Conservation (phyloP, 2,329 filamentous ascomycete species). For the Aspergillus fumigatus region DNA sequence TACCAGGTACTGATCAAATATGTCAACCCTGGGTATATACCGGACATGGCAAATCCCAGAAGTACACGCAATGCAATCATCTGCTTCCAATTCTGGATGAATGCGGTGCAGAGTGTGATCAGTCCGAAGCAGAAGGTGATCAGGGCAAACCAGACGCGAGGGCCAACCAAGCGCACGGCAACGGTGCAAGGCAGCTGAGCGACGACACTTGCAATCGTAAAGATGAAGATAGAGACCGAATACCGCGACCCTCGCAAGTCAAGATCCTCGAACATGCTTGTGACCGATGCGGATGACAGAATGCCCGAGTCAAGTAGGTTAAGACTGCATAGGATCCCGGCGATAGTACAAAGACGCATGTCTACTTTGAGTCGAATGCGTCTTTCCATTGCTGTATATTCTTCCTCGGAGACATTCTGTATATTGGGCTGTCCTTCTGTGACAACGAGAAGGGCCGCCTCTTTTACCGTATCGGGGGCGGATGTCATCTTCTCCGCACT, state of each 20-base stretch:
- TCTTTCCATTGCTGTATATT: constrained; percentile 34
- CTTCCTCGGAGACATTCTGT: constrained; percentile 12
- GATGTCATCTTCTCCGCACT: neutral
- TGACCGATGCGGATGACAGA: constrained; percentile 65
- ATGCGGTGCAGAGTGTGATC: constrained; percentile 65
- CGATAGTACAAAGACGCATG: constrained; percentile 64
- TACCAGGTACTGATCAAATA: constrained; percentile 56
- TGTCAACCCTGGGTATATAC: constrained; percentile 43
- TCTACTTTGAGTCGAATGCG: constrained; percentile 61
- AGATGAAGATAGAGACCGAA: constrained; percentile 68
- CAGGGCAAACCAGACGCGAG: constrained; percentile 57
- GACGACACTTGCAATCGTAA: constrained; percentile 63
- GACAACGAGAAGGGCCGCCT: neutral
- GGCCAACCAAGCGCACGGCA: constrained; percentile 61
- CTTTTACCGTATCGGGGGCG: neutral
- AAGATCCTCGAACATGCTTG: constrained; percentile 62
- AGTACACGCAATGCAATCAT: constrained; percentile 65
- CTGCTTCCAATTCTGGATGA: constrained; percentile 62
- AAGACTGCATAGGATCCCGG: constrained; percentile 64
- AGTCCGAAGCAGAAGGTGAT: constrained; percentile 60
- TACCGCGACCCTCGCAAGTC: constrained; percentile 62
- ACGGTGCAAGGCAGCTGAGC: constrained; percentile 67
- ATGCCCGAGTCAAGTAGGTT: constrained; percentile 67
- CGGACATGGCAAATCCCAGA: constrained; percentile 58
- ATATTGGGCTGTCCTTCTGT: neutral